Conservation (phyloP, 129 eudicot genomes). For the Heracleum sosnowskyi region DNA sequence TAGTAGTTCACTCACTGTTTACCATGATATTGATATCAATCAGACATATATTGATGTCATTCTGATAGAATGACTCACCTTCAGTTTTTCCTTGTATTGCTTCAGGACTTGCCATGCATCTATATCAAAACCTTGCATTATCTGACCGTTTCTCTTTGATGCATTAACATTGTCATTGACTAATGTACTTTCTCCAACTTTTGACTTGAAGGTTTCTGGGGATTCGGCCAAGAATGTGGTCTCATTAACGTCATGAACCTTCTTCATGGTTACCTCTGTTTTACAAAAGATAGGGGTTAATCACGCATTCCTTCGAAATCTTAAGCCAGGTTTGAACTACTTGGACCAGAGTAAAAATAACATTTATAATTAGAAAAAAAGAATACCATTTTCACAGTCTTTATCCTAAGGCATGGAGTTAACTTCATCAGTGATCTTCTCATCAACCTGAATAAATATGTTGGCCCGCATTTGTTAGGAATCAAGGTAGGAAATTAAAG, state of each 20-base stretch:
- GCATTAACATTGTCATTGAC: no score
- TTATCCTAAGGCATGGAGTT: conserved; percentile 17
- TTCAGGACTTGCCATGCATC: no score
- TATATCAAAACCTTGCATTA: no score
- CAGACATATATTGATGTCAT: background rate
- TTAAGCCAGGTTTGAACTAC: background rate
- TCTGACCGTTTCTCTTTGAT: no score
- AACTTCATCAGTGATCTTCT: conserved; percentile 20
- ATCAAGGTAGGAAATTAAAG: background rate
- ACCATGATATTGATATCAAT: no score
- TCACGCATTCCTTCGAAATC: no score
- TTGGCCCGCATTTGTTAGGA: background rate
- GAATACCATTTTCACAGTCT: conserved; percentile 23
- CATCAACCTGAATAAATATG: conserved; percentile 37
- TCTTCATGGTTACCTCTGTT: conserved; percentile 25
- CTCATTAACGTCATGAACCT: conserved; percentile 23
- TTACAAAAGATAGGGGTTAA: conserved; percentile 14
- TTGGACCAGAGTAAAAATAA: background rate
- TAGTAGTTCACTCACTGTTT: background rate
- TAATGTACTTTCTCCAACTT: no score
- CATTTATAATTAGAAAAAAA: background rate
- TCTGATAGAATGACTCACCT: conserved; percentile 26
- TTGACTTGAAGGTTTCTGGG: no score
- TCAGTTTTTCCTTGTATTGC: conserved; percentile 53
- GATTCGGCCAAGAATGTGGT: no score